Evolutionary conservation across 2,329 filamentous ascomycete species (phyloP).

Genomic region (Phialophora tarda): DNA sequence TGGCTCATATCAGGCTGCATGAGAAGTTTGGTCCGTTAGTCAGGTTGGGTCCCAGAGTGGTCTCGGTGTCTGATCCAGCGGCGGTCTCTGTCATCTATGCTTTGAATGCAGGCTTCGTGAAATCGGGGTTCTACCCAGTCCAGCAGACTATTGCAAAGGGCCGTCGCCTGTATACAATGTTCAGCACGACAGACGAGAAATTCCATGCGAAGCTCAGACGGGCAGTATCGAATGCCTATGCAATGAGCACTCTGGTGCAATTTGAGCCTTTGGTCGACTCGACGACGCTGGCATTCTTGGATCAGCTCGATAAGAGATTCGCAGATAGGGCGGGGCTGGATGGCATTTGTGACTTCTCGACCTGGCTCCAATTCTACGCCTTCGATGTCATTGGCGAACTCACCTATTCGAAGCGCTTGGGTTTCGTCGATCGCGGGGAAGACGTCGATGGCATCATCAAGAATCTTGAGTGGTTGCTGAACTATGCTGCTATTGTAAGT

Average conservation of each 20-base stretch:
- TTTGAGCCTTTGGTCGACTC: constrained; percentile 76
- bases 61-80: constrained; percentile 39
- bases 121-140: constrained; percentile 42
- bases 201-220: constrained; percentile 51
- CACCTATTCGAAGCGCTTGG: constrained; percentile 45
- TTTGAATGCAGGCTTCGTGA: constrained; percentile 29
- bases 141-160: constrained; percentile 42
- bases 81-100: constrained; percentile 38
- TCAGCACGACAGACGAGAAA: constrained; percentile 49
- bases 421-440: constrained; percentile 42
- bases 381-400: constrained; percentile 46
- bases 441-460: constrained; percentile 47
- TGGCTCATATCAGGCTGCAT: constrained; percentile 39
- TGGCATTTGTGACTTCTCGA: constrained; percentile 43
- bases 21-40: constrained; percentile 42
- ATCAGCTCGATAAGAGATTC: constrained; percentile 63
- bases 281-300: constrained; percentile 72
- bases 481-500: constrained; percentile 36
- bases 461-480: constrained; percentile 41
- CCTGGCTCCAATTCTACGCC: constrained; percentile 49
- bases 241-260: constrained; percentile 45
- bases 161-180: constrained; percentile 42
- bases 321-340: constrained; percentile 47
- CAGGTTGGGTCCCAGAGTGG: constrained; percentile 42
- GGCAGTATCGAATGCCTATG: constrained; percentile 48